phyloP scores from a whole-genome alignment of 2,329 filamentous ascomycete species.

The Fusarium camptoceras region DNA sequence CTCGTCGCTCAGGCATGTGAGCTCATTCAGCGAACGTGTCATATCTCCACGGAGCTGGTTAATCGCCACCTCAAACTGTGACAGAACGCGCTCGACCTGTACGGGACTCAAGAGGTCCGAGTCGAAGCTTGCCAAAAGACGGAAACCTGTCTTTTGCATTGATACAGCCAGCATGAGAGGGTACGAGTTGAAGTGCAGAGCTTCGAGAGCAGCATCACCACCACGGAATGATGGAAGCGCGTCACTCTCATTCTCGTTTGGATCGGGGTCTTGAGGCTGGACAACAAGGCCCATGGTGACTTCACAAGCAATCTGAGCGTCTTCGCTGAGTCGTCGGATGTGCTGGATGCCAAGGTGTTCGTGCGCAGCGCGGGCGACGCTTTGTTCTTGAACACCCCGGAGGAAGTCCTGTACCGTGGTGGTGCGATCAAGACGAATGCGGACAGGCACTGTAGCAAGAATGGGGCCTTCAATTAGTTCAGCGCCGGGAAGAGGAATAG shows the following conservation, averaged over 20 bases:
- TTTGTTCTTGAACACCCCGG: constrained; percentile 46
- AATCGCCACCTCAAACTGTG: constrained; percentile 63
- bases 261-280: constrained; percentile 56
- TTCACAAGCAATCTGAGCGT: constrained; percentile 66
- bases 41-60: constrained; percentile 59
- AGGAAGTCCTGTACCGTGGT: constrained; percentile 41
- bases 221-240: constrained; percentile 60
- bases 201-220: constrained; percentile 67
- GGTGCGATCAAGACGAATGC: constrained; percentile 42
- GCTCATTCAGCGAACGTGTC: constrained; percentile 48
- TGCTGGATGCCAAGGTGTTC: constrained; percentile 52
- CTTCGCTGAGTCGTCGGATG: constrained; percentile 56
- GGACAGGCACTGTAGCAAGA: constrained; percentile 44
- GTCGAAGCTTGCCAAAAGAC: constrained; percentile 72
- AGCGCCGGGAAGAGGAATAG: constrained; percentile 45
- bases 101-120: constrained; percentile 63
- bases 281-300: constrained; percentile 65
- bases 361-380: constrained; percentile 42
- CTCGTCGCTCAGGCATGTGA: constrained; percentile 51
- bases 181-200: constrained; percentile 67
- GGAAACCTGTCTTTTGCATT: constrained; percentile 63
- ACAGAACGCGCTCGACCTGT: constrained; percentile 64
- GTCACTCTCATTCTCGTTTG: constrained; percentile 20
- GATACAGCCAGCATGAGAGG: constrained; percentile 73
- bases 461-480: constrained; percentile 49